A percentile compares a stretch with the other conserved stretches of the same genome.
These are phyloP conservation scores for Phellinidium pouzarii DNA, from an alignment of 1,284 basidiomycete species.

Conservation along the genomic window DNA sequence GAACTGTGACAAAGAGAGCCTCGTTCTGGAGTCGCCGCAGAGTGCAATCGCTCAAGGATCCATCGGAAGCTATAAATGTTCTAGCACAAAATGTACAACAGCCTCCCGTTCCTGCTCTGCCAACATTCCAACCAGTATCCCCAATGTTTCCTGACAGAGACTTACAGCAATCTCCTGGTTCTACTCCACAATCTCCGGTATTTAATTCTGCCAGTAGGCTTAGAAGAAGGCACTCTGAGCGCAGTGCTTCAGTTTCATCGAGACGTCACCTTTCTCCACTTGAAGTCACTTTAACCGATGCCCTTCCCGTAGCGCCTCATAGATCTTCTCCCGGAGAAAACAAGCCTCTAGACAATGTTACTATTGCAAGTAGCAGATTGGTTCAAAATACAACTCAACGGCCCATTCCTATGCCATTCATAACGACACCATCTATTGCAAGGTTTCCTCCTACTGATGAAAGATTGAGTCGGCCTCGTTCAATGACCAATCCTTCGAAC, in stretches of 20 bases:
- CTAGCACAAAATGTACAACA: not conserved
- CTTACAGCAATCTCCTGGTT: constrained; percentile 7
- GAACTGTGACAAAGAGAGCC: constrained; percentile 7
- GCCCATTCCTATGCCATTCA: constrained; percentile 4
- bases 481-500: constrained; percentile 65
- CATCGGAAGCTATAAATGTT: not conserved
- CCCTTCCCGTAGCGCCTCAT: constrained; percentile 18
- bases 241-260: constrained; percentile 23
- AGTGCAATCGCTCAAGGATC: constrained; percentile 14
- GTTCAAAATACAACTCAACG: not conserved
- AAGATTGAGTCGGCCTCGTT: constrained; percentile 37
- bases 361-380: not conserved
- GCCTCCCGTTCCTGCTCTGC: constrained; percentile 11
- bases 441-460: constrained; percentile 9
- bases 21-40: constrained; percentile 19
- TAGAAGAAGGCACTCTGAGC: constrained; percentile 47
- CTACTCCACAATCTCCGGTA: constrained; percentile 23
- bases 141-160: constrained; percentile 16
- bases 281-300: constrained; percentile 5
- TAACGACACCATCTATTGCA: constrained; percentile 12
- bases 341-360: not conserved
- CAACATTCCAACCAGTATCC: constrained; percentile 15
- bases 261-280: constrained; percentile 14
- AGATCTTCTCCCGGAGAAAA: constrained; percentile 6
- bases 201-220: constrained; percentile 33